Evolutionary conservation across 2,329 filamentous ascomycete species (phyloP), one percentile per base, ranked within the genome.

Genomic region (Thielaviopsis punctulata): DNA sequence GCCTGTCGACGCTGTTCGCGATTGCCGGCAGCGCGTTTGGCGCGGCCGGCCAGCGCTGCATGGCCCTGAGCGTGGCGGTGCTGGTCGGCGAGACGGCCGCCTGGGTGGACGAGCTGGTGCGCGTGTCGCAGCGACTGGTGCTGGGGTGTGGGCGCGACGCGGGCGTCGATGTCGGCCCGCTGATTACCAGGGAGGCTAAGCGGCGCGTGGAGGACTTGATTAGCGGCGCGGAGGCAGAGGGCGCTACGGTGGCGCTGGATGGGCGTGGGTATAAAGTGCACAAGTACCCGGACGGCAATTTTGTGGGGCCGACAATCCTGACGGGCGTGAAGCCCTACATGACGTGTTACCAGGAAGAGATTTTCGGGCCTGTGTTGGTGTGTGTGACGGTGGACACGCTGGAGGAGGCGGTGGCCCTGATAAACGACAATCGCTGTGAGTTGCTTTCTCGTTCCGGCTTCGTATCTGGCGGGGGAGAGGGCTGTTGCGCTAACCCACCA

Each of bases 21-120:
- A 67, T 68, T 1, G 60, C 63, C 55, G 57, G 58, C 56, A 68
- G 69, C 27, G 69, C 80, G 45, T 68, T 72, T 54, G 66, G 66
- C 55, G 71, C 77, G 58, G 72, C 71, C 49, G 76, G 78, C 0
- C 78, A 82, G 58, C 69, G 73, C 1, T 82, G 79, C 62, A 72
- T 77, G 62, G 75, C 77, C 0, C 77, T 73, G 56, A 74, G 73
- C 9, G 79, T 79, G 0, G 65, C 79, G 9, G 76, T 84, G 49
- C 73, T 79, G 64, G 73, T 83, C 33, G 79, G 79, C 39, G 75
- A 80, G 63, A 79, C 78, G 25, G 76, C 79, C 62, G 73, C 79
- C 25, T 84, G 80, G 80, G 66, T 82, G 24, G 67, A 71, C 12
- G 79, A 82, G 58, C 71, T 82, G 52, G 78, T 75, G 2, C 74